These are phyloP conservation scores for Heterococcus sp. DNA, from an alignment of 108 stramenopile genomes.

Conservation along the genomic window DNA sequence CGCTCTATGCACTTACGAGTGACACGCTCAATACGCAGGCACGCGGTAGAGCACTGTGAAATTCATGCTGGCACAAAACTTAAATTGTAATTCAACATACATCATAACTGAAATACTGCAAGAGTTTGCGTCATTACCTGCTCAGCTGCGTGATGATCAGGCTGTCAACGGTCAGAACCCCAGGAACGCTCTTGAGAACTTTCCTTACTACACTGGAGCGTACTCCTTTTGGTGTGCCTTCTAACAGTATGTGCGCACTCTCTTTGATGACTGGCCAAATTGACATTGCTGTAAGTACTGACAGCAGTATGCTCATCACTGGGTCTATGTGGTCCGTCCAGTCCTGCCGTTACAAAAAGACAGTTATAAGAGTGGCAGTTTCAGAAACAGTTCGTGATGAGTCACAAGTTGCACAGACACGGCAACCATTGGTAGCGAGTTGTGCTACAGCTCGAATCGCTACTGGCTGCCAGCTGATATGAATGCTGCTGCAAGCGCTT, in stretches of 20 bases:
- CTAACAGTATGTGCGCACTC: slow-evolving; percentile 21
- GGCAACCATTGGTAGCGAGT: not conserved
- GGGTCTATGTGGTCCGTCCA: slow-evolving; percentile 47
- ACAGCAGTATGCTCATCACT: slow-evolving; percentile 21
- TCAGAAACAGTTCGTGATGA: no score
- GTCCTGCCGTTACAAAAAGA: not conserved
- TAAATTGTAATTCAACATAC: no score
- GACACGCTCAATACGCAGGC: no score
- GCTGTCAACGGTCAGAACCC: not conserved
- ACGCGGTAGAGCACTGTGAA: no score
- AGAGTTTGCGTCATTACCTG: no score
- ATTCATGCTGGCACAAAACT: no score
- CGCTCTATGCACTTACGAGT: no score
- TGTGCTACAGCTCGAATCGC: not conserved
- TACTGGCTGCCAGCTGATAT: not conserved
- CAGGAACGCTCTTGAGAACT: not conserved
- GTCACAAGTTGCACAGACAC: no score
- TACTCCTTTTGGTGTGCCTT: slow-evolving; percentile 13
- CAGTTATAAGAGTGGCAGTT: not conserved
- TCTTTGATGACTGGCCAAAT: slow-evolving; percentile 9
- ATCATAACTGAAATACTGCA: no score
- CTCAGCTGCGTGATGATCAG: not conserved
- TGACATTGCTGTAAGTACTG: slow-evolving; percentile 5
- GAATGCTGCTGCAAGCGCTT: not conserved
- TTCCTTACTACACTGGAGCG: not conserved